Evolutionary conservation across 164 flowering plant genomes (phyloP).

Genomic region (Dillenia turbinata): DNA sequence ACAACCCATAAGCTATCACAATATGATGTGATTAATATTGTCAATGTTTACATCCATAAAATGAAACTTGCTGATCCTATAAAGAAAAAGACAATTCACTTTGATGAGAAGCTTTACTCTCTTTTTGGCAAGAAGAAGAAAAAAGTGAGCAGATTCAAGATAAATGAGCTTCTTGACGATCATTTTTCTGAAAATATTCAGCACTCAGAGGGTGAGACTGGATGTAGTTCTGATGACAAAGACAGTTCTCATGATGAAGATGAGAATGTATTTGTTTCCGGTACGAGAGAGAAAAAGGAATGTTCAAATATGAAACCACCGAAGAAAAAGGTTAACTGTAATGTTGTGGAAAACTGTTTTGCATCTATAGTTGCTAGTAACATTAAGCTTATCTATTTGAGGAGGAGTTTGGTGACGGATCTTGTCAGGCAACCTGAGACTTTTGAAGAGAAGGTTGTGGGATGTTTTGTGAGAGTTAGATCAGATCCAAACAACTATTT

Average conservation of each 20-base stretch:
- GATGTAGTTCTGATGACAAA: constrained; percentile 21
- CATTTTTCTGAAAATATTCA: constrained; percentile 55
- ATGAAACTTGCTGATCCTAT: constrained; percentile 43
- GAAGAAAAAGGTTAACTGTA: constrained; percentile 6
- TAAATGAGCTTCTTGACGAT: constrained; percentile 35
- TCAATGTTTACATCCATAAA: constrained; percentile 41
- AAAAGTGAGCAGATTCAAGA: constrained; percentile 26
- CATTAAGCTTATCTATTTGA: constrained; percentile 60
- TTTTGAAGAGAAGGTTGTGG: constrained; percentile 52
- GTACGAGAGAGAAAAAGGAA: constrained; percentile 21
- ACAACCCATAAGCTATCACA: constrained; percentile 36
- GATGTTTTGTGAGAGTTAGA: constrained; percentile 60
- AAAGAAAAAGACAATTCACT: constrained; percentile 47
- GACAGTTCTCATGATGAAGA: constrained; percentile 25
- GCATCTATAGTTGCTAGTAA: constrained; percentile 54
- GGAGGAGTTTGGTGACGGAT: constrained; percentile 47
- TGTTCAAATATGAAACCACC: constrained; percentile 10
- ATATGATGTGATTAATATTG: constrained; percentile 40
- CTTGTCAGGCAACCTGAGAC: constrained; percentile 39
- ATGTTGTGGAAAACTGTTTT: constrained; percentile 29
- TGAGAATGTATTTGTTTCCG: neutral
- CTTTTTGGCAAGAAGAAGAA: constrained; percentile 54
- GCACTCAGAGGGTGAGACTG: constrained; percentile 35
- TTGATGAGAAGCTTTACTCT: constrained; percentile 40
- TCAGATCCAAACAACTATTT: constrained; percentile 38